phyloP scores from a whole-genome alignment of 1,139 yeast genomes.

The Suhomyces chickasaworum region DNA sequence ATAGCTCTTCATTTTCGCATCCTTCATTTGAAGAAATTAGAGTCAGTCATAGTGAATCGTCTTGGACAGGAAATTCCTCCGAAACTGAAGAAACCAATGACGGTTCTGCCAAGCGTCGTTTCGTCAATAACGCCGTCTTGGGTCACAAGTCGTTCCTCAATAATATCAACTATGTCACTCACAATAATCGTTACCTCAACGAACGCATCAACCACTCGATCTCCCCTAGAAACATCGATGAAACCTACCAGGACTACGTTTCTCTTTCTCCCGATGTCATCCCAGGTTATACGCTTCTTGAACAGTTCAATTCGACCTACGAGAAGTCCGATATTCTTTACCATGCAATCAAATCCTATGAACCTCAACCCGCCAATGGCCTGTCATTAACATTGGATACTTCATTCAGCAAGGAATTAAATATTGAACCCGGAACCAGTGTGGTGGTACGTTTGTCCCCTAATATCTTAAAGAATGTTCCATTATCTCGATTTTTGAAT shows the following conservation, averaged over 20 bases:
- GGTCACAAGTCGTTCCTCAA: conserved; percentile 29
- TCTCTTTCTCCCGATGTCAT: conserved; percentile 21
- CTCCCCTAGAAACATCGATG: conserved; percentile 14
- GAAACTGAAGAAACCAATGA: conserved; percentile 7
- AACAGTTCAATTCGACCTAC: conserved; percentile 21
- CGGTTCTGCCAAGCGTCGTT: conserved; percentile 6
- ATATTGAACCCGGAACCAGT: conserved; percentile 16
- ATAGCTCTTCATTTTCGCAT: conserved; percentile 11
- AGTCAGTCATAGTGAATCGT: conserved; percentile 3
- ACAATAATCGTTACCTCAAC: conserved; percentile 26
- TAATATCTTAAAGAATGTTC: conserved; percentile 22
- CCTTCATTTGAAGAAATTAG: conserved; percentile 12
- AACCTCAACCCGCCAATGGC: not conserved
- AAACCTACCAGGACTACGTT: conserved; percentile 19
- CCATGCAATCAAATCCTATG: conserved; percentile 18
- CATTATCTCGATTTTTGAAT: conserved; percentile 32
- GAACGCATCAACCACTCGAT: conserved; percentile 18
- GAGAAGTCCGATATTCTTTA: conserved; percentile 22
- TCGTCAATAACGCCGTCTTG: conserved; percentile 14
- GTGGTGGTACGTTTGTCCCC: conserved; percentile 33
- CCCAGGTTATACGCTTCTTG: conserved; percentile 28
- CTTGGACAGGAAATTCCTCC: conserved; percentile 8
- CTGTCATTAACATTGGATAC: conserved; percentile 6
- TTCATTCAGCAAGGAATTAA: conserved; percentile 1
- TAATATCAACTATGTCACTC: conserved; percentile 29